These are phyloP conservation scores for Xylaria sp. DNA, from an alignment of 2,329 filamentous ascomycete species.

Conservation along the genomic window DNA sequence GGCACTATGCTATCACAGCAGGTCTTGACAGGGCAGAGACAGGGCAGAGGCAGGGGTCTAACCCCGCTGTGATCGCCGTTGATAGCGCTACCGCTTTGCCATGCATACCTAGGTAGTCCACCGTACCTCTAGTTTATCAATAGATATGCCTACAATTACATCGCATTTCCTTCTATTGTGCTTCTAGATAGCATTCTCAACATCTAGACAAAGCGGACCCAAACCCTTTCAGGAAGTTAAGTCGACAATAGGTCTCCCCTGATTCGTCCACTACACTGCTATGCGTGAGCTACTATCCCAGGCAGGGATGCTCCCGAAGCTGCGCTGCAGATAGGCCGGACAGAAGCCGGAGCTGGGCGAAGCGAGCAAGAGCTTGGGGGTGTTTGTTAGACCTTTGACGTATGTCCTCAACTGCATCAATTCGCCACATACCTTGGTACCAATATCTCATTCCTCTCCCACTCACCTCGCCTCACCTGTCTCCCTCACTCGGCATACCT, in stretches of 20 bases:
- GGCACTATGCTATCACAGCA: no score
- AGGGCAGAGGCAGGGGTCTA: neutral
- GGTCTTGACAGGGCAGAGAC: no score
- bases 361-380: neutral
- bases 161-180: no score
- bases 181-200: no score
- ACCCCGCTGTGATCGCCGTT: conserved; percentile 1
- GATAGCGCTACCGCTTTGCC: neutral
- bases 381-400: neutral
- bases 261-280: conserved; percentile 31
- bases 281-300: neutral
- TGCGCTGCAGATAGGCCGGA: neutral
- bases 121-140: no score
- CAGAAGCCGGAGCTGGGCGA: conserved; percentile 20
- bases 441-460: neutral
- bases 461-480: neutral
- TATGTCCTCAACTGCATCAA: conserved; percentile 9
- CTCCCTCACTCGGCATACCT: neutral
- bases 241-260: conserved; percentile 28
- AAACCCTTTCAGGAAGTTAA: conserved; percentile 23
- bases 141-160: no score
- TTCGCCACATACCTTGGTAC: conserved; percentile 13
- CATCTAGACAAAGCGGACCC: no score
- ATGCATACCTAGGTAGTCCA: no score
- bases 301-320: neutral